Evolutionary conservation across 768 basidiomycete genomes (phyloP).

Genomic region (Boletus sensibilis): DNA sequence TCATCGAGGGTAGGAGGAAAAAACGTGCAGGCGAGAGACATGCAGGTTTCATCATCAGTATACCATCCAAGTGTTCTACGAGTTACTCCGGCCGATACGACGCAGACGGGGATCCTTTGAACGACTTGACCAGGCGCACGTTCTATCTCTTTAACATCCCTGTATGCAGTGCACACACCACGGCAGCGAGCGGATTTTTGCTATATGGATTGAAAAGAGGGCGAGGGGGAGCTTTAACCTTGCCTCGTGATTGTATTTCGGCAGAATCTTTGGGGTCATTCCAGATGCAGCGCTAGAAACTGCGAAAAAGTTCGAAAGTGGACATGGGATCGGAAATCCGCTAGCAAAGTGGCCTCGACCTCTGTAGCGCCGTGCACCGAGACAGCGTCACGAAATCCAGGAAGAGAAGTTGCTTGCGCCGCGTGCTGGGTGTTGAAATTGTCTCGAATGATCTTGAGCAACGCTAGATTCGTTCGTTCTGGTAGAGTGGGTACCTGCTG

Average conservation of each 20-base stretch:
- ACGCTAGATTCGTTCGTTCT: not conserved
- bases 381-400: constrained; percentile 10
- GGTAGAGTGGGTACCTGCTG: not conserved
- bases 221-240: not conserved
- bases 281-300: constrained; percentile 19
- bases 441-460: constrained; percentile 9
- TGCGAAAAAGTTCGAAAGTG: constrained; percentile 10
- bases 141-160: constrained; percentile 8
- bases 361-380: not conserved
- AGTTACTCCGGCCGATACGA: not conserved
- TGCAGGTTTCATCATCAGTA: constrained; percentile 5
- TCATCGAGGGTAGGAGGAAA: not conserved
- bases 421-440: constrained; percentile 12
- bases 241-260: constrained; percentile 9
- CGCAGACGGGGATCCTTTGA: constrained; percentile 9
- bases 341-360: constrained; percentile 5
- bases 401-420: not conserved
- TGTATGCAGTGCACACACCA: constrained; percentile 1
- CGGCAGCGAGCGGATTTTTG: not conserved
- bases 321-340: constrained; percentile 7
- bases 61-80: constrained; percentile 14
- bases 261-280: constrained; percentile 3
- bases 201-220: not conserved
- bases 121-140: constrained; percentile 2
- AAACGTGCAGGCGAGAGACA: not conserved